Evolutionary conservation across 306 rosid species (phyloP).

Genomic region (Inga laurina): DNA sequence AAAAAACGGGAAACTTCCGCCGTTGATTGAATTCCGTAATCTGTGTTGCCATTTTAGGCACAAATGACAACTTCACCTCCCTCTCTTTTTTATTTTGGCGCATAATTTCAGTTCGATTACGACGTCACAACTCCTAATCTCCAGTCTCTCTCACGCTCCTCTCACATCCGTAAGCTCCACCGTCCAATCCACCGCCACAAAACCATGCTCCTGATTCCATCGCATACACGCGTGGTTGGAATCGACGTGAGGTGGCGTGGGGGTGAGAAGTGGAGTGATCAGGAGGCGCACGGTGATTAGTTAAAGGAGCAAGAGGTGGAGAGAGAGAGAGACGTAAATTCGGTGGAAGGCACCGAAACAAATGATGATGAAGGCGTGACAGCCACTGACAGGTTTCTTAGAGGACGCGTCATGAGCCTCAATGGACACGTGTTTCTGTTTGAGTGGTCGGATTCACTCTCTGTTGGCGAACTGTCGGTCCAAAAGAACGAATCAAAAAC

Average conservation of each 20-base stretch:
- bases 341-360: conserved; percentile 42
- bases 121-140: background rate
- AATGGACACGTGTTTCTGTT: conserved; percentile 37
- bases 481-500: conserved; percentile 37
- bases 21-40: background rate
- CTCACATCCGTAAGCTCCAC: background rate
- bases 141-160: conserved; percentile 18
- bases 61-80: background rate
- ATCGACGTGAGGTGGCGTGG: background rate
- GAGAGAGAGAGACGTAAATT: conserved; percentile 26
- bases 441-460: conserved; percentile 31
- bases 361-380: conserved; percentile 29
- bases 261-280: background rate
- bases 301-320: background rate
- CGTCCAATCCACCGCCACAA: background rate
- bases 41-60: conserved; percentile 11
- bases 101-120: conserved; percentile 22
- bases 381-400: background rate
- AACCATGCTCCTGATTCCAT: background rate
- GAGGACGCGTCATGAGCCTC: conserved; percentile 52
- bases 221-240: accelerated
- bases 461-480: conserved; percentile 34
- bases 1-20: background rate
- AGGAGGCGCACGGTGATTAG: background rate
- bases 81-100: background rate